A percentile compares a stretch with the other conserved stretches of the same genome.
Conservation (phyloP, 2,329 filamentous ascomycete species). For the Sphaceloma murrayae region DNA sequence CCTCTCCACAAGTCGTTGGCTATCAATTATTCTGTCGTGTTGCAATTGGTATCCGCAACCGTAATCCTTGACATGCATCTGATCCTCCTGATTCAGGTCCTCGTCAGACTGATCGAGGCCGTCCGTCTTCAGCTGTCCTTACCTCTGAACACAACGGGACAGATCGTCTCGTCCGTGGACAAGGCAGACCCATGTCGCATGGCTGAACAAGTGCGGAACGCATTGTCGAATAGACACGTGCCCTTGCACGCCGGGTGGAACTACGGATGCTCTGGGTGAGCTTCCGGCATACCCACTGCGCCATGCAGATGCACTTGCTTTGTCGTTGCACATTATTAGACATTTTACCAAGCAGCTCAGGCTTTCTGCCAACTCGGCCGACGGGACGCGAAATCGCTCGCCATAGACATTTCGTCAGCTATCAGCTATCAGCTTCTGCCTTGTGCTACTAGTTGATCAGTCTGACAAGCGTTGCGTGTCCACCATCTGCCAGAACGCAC, state of each 20-base stretch:
- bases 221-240: slow-evolving; percentile 12
- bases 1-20: slow-evolving; percentile 2
- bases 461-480: too few relatives aligned
- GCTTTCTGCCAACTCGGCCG: slow-evolving; percentile 5
- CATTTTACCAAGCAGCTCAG: too few relatives aligned
- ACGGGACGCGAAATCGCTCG: not conserved
- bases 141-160: not conserved
- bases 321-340: slow-evolving; percentile 4
- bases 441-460: too few relatives aligned
- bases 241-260: slow-evolving; percentile 15
- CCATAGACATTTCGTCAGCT: not conserved
- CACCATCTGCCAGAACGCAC: too few relatives aligned
- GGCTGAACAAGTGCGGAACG: not conserved
- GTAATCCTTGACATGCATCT: too few relatives aligned
- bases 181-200: not conserved
- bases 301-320: slow-evolving; percentile 10
- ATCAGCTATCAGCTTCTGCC: too few relatives aligned
- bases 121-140: too few relatives aligned
- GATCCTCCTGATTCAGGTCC: not conserved
- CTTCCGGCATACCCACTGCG: slow-evolving; percentile 12
- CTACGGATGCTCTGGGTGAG: slow-evolving; percentile 7
- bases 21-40: slow-evolving; percentile 6
- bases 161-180: not conserved
- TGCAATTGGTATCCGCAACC: not conserved
- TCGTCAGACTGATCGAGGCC: not conserved